These are phyloP conservation scores for Sordaria brevicollis DNA, from an alignment of 495 filamentous ascomycete species.

Conservation along the genomic window DNA sequence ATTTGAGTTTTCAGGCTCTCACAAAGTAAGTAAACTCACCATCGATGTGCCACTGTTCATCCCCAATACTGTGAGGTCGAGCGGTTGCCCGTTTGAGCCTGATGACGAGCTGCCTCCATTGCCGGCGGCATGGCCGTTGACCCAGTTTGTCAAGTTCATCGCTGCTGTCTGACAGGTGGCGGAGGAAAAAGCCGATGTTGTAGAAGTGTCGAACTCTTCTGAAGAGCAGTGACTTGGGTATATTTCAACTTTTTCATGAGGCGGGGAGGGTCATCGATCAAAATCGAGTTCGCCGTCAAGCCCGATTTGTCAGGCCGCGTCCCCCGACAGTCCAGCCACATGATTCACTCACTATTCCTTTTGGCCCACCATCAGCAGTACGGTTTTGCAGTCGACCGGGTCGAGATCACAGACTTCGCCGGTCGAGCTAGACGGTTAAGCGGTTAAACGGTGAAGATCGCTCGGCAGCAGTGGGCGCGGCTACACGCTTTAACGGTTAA, in stretches of 20 bases:
- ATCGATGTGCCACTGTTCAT: slow-evolving; percentile 40
- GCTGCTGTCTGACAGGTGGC: neutral
- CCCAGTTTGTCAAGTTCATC: neutral
- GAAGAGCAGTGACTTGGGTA: neutral
- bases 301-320: neutral
- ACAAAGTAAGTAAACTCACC: slow-evolving; percentile 13
- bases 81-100: slow-evolving; percentile 5
- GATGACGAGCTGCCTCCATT: too few species aligned
- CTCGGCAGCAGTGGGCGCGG: neutral
- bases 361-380: neutral
- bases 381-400: neutral
- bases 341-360: neutral
- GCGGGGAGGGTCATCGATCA: neutral
- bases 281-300: neutral
- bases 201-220: neutral
- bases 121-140: neutral
- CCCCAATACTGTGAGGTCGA: slow-evolving; percentile 40
- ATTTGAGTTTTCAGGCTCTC: neutral
- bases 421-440: neutral
- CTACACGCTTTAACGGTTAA: neutral
- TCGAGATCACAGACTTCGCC: neutral
- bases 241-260: neutral
- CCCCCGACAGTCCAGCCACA: neutral
- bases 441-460: neutral
- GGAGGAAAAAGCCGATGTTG: neutral